Evolutionary conservation across 441 rosid species (phyloP), one percentile per base, ranked within the genome.

Genomic region (Viola pubescens): DNA sequence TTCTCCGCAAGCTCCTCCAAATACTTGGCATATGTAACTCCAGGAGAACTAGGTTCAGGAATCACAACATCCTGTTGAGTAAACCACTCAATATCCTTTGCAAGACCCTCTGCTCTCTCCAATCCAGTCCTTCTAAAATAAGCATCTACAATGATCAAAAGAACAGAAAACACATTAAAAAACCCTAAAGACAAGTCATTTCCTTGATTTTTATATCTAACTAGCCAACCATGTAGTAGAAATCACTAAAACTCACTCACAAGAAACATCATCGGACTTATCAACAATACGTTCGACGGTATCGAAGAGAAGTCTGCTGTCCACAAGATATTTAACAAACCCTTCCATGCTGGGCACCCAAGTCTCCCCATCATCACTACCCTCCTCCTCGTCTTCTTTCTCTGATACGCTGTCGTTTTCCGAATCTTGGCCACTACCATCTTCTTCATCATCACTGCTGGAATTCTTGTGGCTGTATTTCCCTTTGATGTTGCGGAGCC

Each of bases 41-140:
- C 97, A 6, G 77, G 75, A 54, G 65, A 50, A 78, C 87, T 78
- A 9, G 97, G 83, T 46, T 84, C 75, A 5, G 97, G 97, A 48
- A 89, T 77, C 14, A n/a, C 63, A 62, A 78, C 26, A 54, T 64
- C 75, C 63, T 71, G 80, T 40, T 65, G 64, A 52, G 59, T 71
- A 73, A 89, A 73, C 91, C 94, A 85, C 67, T 84, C 75, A 56
- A 92, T 64, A 73, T 92, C 98, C 41, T 67, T 79, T 48, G 82
- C 81, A 70, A 92, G 75, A 60, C 76, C 62, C 55, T 60, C 73
- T 48, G 91, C 63, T 68, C 95, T 62, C 71, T 89, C 98, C 83
- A 92, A 67, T 63, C 97, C 95, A 58, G 89, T 92, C 63, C 77
- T 87, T 61, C 92, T 84, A 63, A 92, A 92, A 77, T 89, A 89